These are phyloP conservation scores for Phlebopus sp. DNA, from an alignment of 1,284 basidiomycete species.

Conservation along the genomic window DNA sequence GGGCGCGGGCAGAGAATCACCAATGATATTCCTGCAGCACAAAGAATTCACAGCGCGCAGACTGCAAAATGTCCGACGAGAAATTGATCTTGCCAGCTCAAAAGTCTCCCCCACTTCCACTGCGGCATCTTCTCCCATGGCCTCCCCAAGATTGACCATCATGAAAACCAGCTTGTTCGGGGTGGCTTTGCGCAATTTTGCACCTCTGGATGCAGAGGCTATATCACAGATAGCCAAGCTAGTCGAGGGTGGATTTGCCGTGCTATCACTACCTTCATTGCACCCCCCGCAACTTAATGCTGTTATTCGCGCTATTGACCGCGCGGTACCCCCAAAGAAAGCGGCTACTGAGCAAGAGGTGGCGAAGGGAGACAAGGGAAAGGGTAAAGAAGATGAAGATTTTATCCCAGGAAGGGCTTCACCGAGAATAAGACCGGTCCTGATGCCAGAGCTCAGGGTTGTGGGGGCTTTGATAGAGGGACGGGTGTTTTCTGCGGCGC, in stretches of 20 bases:
- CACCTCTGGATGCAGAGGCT: conserved; percentile 46
- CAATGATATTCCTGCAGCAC: conserved; percentile 70
- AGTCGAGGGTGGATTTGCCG: conserved; percentile 59
- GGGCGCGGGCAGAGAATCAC: conserved; percentile 47
- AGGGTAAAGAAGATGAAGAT: conserved; percentile 54
- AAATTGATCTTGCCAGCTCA: conserved; percentile 54
- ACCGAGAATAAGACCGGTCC: conserved; percentile 51
- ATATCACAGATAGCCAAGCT: conserved; percentile 51
- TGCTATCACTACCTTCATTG: conserved; percentile 64
- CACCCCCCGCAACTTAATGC: conserved; percentile 69
- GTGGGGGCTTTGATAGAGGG: conserved; percentile 77
- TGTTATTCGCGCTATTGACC: conserved; percentile 66
- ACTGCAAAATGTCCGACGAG: conserved; percentile 62
- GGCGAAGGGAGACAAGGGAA: conserved; percentile 46
- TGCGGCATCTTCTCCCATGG: conserved; percentile 23
- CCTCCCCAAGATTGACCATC: conserved; percentile 56
- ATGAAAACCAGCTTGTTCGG: conserved; percentile 73
- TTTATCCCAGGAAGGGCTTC: conserved; percentile 62
- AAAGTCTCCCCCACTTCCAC: conserved; percentile 44
- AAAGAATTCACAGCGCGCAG: conserved; percentile 63
- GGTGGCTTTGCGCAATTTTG: conserved; percentile 61
- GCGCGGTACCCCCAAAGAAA: conserved; percentile 57
- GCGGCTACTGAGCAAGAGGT: conserved; percentile 40
- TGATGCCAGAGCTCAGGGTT: conserved; percentile 63
- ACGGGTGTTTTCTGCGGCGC: conserved; percentile 56